Evolutionary conservation across 2,329 filamentous ascomycete genomes (phyloP), one percentile per base, ranked within the genome.

Genomic region (Dothideomycetes sp.): DNA sequence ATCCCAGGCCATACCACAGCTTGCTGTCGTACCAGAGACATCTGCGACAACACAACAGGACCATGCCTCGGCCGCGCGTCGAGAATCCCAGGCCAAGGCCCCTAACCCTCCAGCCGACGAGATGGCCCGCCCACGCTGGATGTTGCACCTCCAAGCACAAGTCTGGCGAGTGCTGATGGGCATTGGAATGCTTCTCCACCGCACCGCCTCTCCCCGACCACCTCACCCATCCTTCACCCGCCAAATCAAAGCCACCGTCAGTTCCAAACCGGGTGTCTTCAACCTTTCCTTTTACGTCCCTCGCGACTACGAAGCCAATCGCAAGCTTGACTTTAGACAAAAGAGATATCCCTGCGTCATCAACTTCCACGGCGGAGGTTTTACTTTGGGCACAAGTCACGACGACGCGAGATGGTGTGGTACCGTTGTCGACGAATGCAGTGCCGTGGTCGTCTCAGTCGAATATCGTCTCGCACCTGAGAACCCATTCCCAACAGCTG

Each of bases 181-280:
- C 44, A 69, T 83, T 43, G 80, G 79, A 53, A 83, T 84, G 78
- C 65, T 72, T 45, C 63, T 84, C 27, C 80, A 85, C 55, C 72
- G 70, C 41, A 61, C 79, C 45, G 73, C 78, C 1, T 62, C 69
- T 29, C 78, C 79, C 5, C 67, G 71, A 35, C 76, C 80, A 5
- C 75, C 77, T 1, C 64, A 62, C 22, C 78, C 78, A 2, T 61
- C 68, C 20, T 84, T 84, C 60, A 66, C 67, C 33, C 70, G 68
- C 31, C 65, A 65, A 13, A 69, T 84, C 22, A 58, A 67, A 18
- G 69, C 69, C 43, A 71, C 64, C 45, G 59, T 67, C 36, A 68
- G 62, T 27, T 65, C 59, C 4, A 55, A 58, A 29, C 58, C 61
- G 38, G 68, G 69, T 30, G 53, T 58, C 23, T 70, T 80, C 43